Conservation (phyloP, 306 rosid species). For the Trichosanthes cucumerina region DNA sequence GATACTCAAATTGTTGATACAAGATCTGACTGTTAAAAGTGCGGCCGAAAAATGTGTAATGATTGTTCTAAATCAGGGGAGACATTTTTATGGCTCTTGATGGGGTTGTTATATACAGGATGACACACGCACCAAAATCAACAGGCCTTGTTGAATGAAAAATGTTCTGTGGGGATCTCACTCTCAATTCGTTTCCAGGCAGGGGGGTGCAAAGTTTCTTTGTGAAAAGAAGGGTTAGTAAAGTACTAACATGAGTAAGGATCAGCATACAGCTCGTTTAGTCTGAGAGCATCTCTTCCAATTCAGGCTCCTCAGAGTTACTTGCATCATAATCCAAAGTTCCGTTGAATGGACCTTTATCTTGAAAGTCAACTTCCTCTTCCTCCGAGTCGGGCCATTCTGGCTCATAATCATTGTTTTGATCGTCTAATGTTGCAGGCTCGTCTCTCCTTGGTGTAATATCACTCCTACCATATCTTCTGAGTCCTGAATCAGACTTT, state of each 20-base stretch:
- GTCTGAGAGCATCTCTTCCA: slow-evolving; percentile 89
- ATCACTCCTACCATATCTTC: slow-evolving; percentile 47
- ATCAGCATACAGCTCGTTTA: slow-evolving; percentile 20
- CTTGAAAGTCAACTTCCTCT: slow-evolving; percentile 52
- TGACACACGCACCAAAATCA: neutral
- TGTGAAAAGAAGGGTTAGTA: neutral
- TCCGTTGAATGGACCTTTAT: slow-evolving; percentile 38
- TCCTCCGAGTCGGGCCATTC: slow-evolving; percentile 58
- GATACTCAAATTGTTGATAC: neutral
- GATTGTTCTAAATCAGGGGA: neutral
- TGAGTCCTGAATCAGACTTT: slow-evolving; percentile 25
- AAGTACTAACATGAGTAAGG: neutral
- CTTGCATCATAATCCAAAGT: slow-evolving; percentile 50
- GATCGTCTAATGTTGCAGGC: slow-evolving; percentile 25
- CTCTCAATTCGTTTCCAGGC: neutral
- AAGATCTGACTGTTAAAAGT: neutral
- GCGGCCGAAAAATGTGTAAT: neutral
- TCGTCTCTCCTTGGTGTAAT: slow-evolving; percentile 26
- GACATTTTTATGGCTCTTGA: neutral
- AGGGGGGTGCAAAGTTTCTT: neutral
- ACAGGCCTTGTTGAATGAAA: slow-evolving; percentile 7
- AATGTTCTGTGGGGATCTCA: slow-evolving; percentile 6
- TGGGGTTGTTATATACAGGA: slow-evolving; percentile 1
- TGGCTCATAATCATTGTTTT: slow-evolving; percentile 41
- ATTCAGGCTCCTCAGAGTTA: slow-evolving; percentile 65